Evolutionary conservation across 2,329 filamentous ascomycete species (phyloP), one percentile per base, ranked within the genome.

Genomic region (Ophiocordyceps australis): DNA sequence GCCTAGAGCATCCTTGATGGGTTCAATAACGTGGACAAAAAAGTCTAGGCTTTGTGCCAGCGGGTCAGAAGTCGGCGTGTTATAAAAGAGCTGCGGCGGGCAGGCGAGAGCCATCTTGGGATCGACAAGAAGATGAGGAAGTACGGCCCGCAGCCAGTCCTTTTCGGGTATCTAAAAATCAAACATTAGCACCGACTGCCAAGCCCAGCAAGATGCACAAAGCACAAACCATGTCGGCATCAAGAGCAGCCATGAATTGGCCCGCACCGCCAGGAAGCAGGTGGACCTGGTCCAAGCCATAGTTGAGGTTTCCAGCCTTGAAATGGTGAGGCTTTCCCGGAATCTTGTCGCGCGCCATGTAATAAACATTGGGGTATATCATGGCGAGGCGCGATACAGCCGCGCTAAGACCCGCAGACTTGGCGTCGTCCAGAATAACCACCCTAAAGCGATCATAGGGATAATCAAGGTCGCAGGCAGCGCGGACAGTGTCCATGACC

Each of bases 261-360:
- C 55, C 54, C n/a, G 62, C 52, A 14, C 65, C 65, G 12, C 62
- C 64, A 2, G 62, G 60, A 17, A 71, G 45, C n/a, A 46, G 38
- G 11, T 52, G 50, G 5, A 58, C 52, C 28, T 57, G 52, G 11
- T 66, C 58, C 13, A 68, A 44, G 18, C 64, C 70, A 29, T 66
- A 63, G 45, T 72, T 74, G 27, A 74, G 49, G 39, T 74, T 74
- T 26, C 69, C 68, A 2, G 69, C 66, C 50, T 74, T 74, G 53
- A 67, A 73, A 39, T 68, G 61, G 35, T 65, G 55, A 2, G 59
- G 57, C 18, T 55, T 46, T 7, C 57, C 57, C 4, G 55, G 54
- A 23, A 50, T 47, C 45, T 62, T 62, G 19, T 52, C 46, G 11
- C 63, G 58, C 3, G 62, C 54, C 38, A 61, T 54, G 42, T 70